phyloP scores from a whole-genome alignment of 1,284 basidiomycete genomes.

The Malassezia furfur region DNA sequence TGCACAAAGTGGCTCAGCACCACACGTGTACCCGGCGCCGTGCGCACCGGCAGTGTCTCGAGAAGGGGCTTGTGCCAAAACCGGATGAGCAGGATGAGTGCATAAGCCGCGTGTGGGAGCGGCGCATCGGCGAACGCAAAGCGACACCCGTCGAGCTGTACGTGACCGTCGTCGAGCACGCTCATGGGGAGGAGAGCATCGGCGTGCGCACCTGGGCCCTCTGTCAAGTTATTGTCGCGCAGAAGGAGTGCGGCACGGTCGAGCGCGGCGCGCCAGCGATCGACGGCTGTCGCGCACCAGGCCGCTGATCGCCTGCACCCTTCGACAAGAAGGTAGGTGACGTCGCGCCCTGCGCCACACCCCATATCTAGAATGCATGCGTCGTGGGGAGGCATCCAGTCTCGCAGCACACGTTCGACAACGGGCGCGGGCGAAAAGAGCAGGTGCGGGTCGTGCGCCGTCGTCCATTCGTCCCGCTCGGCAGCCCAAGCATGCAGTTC shows the following conservation, averaged over 20 bases:
- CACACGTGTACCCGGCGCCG: conserved; percentile 3
- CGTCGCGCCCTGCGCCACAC: conserved; percentile 18
- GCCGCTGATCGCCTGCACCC: neutral
- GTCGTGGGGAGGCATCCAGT: neutral
- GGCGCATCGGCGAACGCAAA: neutral
- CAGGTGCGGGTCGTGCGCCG: neutral
- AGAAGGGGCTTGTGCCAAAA: conserved; percentile 14
- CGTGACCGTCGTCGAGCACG: conserved; percentile 1
- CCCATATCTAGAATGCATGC: conserved; percentile 10
- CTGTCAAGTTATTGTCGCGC: neutral
- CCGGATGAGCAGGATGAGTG: conserved; percentile 9
- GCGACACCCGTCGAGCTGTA: neutral
- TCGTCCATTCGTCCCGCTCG: neutral
- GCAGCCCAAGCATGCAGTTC: neutral
- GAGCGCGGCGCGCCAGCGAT: conserved; percentile 16
- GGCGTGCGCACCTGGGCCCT: neutral
- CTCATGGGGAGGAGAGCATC: neutral
- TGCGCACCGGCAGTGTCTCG: neutral
- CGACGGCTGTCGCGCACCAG: conserved; percentile 10
- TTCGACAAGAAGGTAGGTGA: conserved; percentile 2
- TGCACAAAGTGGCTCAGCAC: conserved; percentile 20
- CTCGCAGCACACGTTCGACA: conserved; percentile 1
- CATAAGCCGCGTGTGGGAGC: conserved; percentile 8
- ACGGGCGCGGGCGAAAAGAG: conserved; percentile 11
- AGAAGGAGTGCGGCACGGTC: conserved; percentile 8